Evolutionary conservation across 2,329 filamentous ascomycete genomes (phyloP).

Genomic region (Cladosporium sp.): DNA sequence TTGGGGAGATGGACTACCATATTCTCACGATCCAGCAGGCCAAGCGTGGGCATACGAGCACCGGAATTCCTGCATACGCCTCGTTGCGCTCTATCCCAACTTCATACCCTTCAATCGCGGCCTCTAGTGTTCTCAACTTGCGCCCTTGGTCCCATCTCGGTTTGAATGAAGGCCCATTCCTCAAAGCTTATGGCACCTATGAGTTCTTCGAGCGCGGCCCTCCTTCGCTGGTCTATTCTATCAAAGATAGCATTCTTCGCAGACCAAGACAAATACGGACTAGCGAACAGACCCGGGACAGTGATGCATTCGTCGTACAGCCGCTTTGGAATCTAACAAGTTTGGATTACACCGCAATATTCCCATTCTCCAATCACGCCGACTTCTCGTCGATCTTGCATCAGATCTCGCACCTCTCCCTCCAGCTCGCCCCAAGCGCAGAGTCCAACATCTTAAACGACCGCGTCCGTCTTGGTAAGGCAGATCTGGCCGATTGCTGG

Average conservation of each 20-base stretch:
- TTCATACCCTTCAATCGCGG: conserved; percentile 57
- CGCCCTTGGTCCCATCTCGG: conserved; percentile 65
- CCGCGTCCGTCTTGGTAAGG: conserved; percentile 43
- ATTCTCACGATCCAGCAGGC: conserved; percentile 30
- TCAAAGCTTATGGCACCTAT: conserved; percentile 70
- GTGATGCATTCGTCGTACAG: not conserved
- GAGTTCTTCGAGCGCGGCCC: conserved; percentile 69
- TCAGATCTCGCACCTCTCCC: conserved; percentile 34
- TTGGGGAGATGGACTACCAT: conserved; percentile 39
- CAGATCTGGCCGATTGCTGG: conserved; percentile 46
- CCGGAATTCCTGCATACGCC: not conserved
- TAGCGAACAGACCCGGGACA: no score
- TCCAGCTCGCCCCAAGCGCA: conserved; percentile 47
- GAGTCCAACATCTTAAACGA: conserved; percentile 44
- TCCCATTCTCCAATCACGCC: conserved; percentile 36
- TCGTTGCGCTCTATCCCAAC: conserved; percentile 19
- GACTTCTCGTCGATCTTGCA: conserved; percentile 32
- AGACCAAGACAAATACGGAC: not conserved
- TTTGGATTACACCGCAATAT: conserved; percentile 39
- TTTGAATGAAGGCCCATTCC: conserved; percentile 75
- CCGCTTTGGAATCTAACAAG: conserved; percentile 34
- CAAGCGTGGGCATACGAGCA: not conserved
- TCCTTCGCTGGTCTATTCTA: conserved; percentile 35
- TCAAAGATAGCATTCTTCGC: conserved; percentile 32
- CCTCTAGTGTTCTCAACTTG: conserved; percentile 55